phyloP scores from a whole-genome alignment of 1,284 basidiomycete genomes.

The Sphagnurus paluster region DNA sequence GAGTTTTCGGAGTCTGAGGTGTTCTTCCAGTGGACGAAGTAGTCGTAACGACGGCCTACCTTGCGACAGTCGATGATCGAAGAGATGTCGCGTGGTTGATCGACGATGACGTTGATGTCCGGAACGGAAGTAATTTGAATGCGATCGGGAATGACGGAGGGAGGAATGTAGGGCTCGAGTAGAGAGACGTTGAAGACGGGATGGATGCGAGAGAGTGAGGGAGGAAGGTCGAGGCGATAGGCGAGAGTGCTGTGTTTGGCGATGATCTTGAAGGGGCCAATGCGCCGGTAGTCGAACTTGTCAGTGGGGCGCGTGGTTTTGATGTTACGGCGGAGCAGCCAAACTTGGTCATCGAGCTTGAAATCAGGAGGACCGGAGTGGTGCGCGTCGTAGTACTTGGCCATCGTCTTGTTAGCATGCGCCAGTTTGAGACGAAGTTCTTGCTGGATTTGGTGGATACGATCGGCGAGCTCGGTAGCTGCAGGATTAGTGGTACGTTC shows the following conservation, averaged over 20 bases:
- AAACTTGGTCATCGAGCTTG: constrained; percentile 35
- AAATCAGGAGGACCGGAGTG: constrained; percentile 24
- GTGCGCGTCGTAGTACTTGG: constrained; percentile 23
- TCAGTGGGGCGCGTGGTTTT: constrained; percentile 35
- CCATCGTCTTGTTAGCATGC: constrained; percentile 25
- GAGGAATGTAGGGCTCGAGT: constrained; percentile 19
- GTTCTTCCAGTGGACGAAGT: constrained; percentile 3
- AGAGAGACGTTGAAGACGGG: constrained; percentile 43
- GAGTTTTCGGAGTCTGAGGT: constrained; percentile 3
- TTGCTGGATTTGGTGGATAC: constrained; percentile 9
- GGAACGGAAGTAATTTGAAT: not conserved
- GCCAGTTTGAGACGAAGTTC: constrained; percentile 28
- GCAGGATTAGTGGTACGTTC: constrained; percentile 12
- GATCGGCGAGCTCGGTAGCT: constrained; percentile 15
- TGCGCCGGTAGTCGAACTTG: constrained; percentile 36
- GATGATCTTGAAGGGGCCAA: constrained; percentile 39
- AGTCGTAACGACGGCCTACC: not conserved
- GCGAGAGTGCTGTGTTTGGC: constrained; percentile 21
- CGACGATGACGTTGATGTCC: not conserved
- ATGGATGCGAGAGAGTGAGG: constrained; percentile 30
- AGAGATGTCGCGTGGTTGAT: not conserved
- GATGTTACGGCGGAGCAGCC: constrained; percentile 35
- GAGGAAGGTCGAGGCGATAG: constrained; percentile 32
- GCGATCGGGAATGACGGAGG: not conserved
- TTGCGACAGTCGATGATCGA: constrained; percentile 4